phyloP scores from a whole-genome alignment of 2,329 filamentous ascomycete genomes.

The Leptographium galeiforme region DNA sequence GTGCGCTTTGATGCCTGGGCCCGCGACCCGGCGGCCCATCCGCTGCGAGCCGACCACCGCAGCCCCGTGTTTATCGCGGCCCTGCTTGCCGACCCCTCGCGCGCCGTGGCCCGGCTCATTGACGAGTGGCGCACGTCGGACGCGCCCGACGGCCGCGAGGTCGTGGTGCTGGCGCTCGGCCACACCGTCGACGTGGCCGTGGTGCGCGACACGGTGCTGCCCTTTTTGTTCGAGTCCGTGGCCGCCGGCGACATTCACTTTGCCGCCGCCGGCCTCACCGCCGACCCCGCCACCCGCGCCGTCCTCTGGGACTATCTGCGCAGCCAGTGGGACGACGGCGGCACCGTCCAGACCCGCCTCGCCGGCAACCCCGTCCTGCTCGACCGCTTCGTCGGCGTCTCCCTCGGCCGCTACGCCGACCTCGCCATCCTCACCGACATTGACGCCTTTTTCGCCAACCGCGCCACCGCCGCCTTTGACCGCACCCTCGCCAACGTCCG shows the following conservation, averaged over 20 bases:
- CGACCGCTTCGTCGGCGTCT: constrained; percentile 74
- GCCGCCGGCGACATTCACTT: constrained; percentile 79
- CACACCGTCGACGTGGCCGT: constrained; percentile 56
- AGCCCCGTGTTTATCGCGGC: constrained; percentile 67
- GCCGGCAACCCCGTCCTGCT: constrained; percentile 70
- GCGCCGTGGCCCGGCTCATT: constrained; percentile 61
- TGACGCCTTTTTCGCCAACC: constrained; percentile 67
- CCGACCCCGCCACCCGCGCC: constrained; percentile 58
- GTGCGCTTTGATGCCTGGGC: constrained; percentile 72
- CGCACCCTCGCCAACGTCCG: constrained; percentile 73
- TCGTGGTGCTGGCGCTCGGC: constrained; percentile 65
- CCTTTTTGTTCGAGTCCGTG: constrained; percentile 65
- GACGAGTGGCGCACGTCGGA: constrained; percentile 73
- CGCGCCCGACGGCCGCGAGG: constrained; percentile 83
- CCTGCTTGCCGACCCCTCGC: constrained; percentile 55
- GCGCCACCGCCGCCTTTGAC: constrained; percentile 77
- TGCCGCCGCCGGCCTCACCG: constrained; percentile 57
- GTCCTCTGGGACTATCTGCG: constrained; percentile 79
- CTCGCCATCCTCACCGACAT: constrained; percentile 61
- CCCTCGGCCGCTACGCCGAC: constrained; percentile 67
- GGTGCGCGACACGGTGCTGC: constrained; percentile 51
- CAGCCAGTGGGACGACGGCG: constrained; percentile 54
- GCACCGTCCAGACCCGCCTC: constrained; percentile 54
- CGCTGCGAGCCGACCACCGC: constrained; percentile 72
- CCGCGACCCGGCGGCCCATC: constrained; percentile 49